A percentile compares a stretch with the other conserved stretches of the same genome.
These are phyloP conservation scores for Kwoniella pini DNA, from an alignment of 768 basidiomycete genomes.

Conservation along the genomic window DNA sequence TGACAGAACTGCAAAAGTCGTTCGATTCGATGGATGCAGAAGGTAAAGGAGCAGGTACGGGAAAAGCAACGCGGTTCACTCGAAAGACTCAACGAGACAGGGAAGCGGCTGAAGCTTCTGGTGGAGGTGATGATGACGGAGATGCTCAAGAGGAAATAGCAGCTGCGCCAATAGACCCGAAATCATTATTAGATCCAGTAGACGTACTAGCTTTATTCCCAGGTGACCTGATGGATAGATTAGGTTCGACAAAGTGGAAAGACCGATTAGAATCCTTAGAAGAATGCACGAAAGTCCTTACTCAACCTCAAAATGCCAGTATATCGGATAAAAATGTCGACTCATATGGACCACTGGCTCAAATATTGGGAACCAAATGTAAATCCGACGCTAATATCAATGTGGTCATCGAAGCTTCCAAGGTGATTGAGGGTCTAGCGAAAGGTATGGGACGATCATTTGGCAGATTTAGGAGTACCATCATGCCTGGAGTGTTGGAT, in stretches of 20 bases:
- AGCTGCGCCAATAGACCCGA: conserved; percentile 72
- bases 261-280: conserved; percentile 86
- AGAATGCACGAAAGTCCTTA: conserved; percentile 70
- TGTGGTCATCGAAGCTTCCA: conserved; percentile 86
- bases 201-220: conserved; percentile 77
- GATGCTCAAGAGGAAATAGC: conserved; percentile 54
- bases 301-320: conserved; percentile 61
- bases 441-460: conserved; percentile 76
- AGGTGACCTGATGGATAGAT: conserved; percentile 66
- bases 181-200: conserved; percentile 75
- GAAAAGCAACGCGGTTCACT: conserved; percentile 79
- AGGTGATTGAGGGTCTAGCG: conserved; percentile 79
- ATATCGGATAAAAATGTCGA: conserved; percentile 69
- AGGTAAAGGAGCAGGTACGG: conserved; percentile 77
- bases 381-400: conserved; percentile 91
- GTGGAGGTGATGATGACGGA: conserved; percentile 54
- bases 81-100: conserved; percentile 66
- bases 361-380: conserved; percentile 75
- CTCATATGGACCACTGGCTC: conserved; percentile 73
- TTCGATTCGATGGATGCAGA: conserved; percentile 81
- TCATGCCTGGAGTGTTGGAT: conserved; percentile 78
- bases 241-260: conserved; percentile 96
- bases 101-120: conserved; percentile 48
- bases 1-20: conserved; percentile 89
- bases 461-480: conserved; percentile 68